A percentile compares a stretch with the other conserved stretches of the same genome.
These are phyloP conservation scores for Cytauxzoon felis DNA, from an alignment of 169 alveolate genomes.

Conservation along the genomic window DNA sequence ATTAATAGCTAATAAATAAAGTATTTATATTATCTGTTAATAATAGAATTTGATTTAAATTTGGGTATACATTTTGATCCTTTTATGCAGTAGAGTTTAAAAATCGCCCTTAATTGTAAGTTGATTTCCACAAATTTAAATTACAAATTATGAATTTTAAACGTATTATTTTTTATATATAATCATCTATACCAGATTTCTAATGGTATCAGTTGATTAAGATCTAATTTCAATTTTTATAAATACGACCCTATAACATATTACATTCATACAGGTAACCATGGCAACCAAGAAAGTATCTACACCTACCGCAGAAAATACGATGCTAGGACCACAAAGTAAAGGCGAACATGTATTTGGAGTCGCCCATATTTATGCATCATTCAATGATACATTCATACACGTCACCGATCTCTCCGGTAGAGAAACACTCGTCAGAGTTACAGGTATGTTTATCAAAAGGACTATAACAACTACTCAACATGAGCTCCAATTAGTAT, in stretches of 20 bases:
- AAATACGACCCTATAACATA: too few species aligned
- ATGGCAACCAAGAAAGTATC: conserved; percentile 36
- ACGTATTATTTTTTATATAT: too few species aligned
- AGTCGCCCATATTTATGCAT: conserved; percentile 98
- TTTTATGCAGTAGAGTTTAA: too few species aligned
- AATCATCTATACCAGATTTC: too few species aligned
- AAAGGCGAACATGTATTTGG: conserved; percentile 94
- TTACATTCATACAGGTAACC: conserved; percentile 23
- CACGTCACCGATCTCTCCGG: conserved; percentile 99
- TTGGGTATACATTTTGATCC: too few species aligned
- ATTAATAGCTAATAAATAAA: not conserved
- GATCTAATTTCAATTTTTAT: too few species aligned
- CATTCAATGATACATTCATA: conserved; percentile 99
- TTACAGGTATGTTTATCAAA: conserved; percentile 81
- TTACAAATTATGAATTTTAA: too few species aligned
- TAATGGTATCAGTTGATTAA: too few species aligned
- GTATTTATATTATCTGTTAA: not conserved
- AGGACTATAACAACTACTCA: not conserved
- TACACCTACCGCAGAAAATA: conserved; percentile 53
- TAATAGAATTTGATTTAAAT: not conserved
- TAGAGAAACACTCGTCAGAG: conserved; percentile 97
- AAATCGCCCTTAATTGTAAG: too few species aligned
- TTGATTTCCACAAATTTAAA: too few species aligned
- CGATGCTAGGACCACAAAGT: conserved; percentile 77
- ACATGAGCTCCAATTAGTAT: not conserved